phyloP scores from a whole-genome alignment of 2,329 filamentous ascomycete genomes.

The Alternaria tenuissima region DNA sequence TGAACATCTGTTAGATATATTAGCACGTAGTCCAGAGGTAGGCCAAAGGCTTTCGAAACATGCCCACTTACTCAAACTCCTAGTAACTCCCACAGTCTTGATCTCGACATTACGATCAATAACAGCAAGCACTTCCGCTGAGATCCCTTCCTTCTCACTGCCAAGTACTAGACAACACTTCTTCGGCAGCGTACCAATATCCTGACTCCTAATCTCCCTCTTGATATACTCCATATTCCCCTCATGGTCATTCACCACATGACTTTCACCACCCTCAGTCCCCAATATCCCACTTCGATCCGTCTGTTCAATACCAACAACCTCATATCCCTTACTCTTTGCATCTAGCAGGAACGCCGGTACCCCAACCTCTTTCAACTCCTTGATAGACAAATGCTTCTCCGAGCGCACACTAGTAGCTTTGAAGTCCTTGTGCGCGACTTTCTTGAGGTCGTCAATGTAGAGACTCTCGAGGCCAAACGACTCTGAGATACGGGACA shows the following conservation, averaged over 20 bases:
- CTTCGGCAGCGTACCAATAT: conserved; percentile 43
- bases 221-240: background rate
- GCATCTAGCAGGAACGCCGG: conserved; percentile 52
- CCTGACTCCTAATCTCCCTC: background rate
- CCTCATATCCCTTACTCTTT: conserved; percentile 58
- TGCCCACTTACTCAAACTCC: conserved; percentile 55
- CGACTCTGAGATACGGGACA: conserved; percentile 61
- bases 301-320: conserved; percentile 65
- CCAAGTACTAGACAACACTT: conserved; percentile 59
- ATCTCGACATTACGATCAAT: conserved; percentile 63
- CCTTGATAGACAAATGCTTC: conserved; percentile 57
- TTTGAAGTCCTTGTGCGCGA: conserved; percentile 59
- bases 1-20: conserved; percentile 54
- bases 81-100: conserved; percentile 59
- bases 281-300: conserved; percentile 59
- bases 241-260: background rate
- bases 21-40: background rate
- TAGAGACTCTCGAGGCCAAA: conserved; percentile 59
- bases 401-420: conserved; percentile 60
- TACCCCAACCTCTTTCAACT: conserved; percentile 43
- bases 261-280: conserved; percentile 12
- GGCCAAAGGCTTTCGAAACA: background rate
- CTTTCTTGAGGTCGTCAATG: conserved; percentile 53
- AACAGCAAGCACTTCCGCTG: conserved; percentile 57
- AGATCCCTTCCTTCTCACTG: conserved; percentile 61